Conservation (phyloP, 805 yeast genomes). For the Diddensiella caesifluorescens region DNA sequence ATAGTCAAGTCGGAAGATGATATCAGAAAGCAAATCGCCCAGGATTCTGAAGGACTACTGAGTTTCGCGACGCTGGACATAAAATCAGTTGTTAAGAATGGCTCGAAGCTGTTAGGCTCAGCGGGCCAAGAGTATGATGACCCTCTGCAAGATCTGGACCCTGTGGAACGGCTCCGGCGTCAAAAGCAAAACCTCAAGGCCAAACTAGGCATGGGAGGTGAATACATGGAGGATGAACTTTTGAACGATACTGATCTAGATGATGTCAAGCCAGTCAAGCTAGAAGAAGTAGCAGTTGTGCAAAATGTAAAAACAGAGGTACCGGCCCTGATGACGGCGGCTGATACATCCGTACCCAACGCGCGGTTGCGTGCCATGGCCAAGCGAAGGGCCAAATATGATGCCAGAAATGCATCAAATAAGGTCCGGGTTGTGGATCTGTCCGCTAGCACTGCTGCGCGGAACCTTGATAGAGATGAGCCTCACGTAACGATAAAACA, state of each 20-base stretch:
- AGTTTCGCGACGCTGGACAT: conserved; percentile 35
- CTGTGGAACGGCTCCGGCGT: conserved; percentile 45
- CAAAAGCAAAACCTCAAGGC: conserved; percentile 43
- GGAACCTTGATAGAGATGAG: conserved; percentile 27
- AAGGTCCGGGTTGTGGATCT: conserved; percentile 35
- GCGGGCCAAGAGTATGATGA: conserved; percentile 47
- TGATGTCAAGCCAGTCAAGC: conserved; percentile 14
- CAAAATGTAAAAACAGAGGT: conserved; percentile 7
- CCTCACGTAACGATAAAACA: conserved; percentile 31
- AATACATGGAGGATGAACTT: conserved; percentile 34
- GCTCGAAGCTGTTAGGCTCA: conserved; percentile 54
- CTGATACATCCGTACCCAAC: conserved; percentile 52
- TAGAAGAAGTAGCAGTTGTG: conserved; percentile 22
- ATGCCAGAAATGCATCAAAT: conserved; percentile 45
- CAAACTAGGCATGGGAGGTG: conserved; percentile 41
- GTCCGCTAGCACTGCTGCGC: conserved; percentile 29
- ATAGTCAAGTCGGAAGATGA: conserved; percentile 28
- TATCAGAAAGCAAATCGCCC: conserved; percentile 13
- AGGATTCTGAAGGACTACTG: conserved; percentile 22
- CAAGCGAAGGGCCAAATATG: conserved; percentile 28
- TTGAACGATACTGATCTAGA: conserved; percentile 30
- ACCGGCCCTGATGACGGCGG: conserved; percentile 12
- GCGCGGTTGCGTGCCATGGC: conserved; percentile 81
- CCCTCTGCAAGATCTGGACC: conserved; percentile 34
- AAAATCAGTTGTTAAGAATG: conserved; percentile 34